These are phyloP conservation scores for Psilocybe tampanensis DNA, from an alignment of 768 basidiomycete genomes.

Conservation along the genomic window DNA sequence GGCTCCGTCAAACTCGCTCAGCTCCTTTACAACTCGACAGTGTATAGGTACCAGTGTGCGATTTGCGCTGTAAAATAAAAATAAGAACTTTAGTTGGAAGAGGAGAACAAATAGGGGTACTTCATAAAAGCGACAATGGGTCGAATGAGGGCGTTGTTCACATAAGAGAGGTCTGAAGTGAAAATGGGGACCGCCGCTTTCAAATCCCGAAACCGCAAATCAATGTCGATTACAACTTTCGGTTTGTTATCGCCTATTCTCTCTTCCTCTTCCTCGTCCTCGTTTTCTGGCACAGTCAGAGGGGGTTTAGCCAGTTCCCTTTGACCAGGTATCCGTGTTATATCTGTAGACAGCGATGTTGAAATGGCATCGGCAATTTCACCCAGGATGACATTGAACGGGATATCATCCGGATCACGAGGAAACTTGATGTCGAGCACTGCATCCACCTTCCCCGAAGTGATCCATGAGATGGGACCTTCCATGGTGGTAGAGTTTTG, in stretches of 20 bases:
- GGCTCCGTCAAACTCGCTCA: conserved; percentile 90
- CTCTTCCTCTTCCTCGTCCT: conserved; percentile 30
- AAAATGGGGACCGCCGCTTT: conserved; percentile 96
- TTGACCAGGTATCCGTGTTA: conserved; percentile 79
- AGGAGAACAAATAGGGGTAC: conserved; percentile 42
- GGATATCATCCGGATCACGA: conserved; percentile 64
- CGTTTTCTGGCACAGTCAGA: conserved; percentile 64
- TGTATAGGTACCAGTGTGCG: conserved; percentile 93
- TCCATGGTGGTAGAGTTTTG: conserved; percentile 80
- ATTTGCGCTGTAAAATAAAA: conserved; percentile 66
- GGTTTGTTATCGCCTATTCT: conserved; percentile 39
- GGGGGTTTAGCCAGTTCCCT: conserved; percentile 86
- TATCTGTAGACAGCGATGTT: conserved; percentile 51
- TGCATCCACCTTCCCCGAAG: conserved; percentile 93
- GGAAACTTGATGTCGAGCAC: conserved; percentile 99
- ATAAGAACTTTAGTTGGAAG: conserved; percentile 6
- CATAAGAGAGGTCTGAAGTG: conserved; percentile 84
- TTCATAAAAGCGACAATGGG: conserved; percentile 99
- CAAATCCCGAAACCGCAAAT: conserved; percentile 91
- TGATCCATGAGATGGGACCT: conserved; percentile 97
- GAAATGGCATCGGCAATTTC: conserved; percentile 90
- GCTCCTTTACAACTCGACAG: conserved; percentile 82
- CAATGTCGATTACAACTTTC: conserved; percentile 84
- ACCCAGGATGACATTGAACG: conserved; percentile 81
- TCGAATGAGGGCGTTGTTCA: conserved; percentile 89